Conservation (phyloP, 1,284 basidiomycete species). For the Cryptococcus depauperatus region DNA sequence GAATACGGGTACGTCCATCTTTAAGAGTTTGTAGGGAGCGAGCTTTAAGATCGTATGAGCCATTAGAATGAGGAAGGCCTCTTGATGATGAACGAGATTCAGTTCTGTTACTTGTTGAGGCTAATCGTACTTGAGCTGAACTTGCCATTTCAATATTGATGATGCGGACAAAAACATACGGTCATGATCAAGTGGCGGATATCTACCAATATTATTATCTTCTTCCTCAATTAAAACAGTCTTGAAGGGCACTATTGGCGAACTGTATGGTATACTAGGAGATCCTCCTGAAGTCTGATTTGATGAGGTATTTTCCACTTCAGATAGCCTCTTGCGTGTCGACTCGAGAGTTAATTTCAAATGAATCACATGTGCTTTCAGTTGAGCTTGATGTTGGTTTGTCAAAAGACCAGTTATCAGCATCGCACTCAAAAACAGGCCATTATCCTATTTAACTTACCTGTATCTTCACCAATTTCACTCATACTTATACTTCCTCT, state of each 20-base stretch:
- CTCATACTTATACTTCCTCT: background rate
- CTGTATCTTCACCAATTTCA: slow-evolving; percentile 3
- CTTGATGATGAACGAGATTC: slow-evolving; percentile 3
- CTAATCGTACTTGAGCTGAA: background rate
- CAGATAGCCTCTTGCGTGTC: slow-evolving; percentile 16
- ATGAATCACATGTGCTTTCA: slow-evolving; percentile 18
- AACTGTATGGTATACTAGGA: slow-evolving; percentile 12
- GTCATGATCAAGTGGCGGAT: slow-evolving; percentile 9
- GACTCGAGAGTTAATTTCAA: slow-evolving; percentile 13
- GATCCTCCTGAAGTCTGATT: no score
- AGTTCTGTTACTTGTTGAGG: slow-evolving; percentile 1
- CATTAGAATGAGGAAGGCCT: slow-evolving; percentile 23
- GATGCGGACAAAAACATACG: slow-evolving; percentile 11
- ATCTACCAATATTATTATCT: background rate
- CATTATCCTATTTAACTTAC: slow-evolving; percentile 21
- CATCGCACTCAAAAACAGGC: background rate
- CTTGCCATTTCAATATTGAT: background rate
- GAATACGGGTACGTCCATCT: slow-evolving; percentile 25
- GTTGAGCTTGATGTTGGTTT: no score
- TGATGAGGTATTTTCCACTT: slow-evolving; percentile 13
- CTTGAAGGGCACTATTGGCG: slow-evolving; percentile 4
- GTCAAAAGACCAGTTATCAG: background rate
- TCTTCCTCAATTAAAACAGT: slow-evolving; percentile 5
- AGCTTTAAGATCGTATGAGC: slow-evolving; percentile 24
- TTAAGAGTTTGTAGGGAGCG: background rate